phyloP scores from a whole-genome alignment of 768 basidiomycete species.

The Suillus variegatus region DNA sequence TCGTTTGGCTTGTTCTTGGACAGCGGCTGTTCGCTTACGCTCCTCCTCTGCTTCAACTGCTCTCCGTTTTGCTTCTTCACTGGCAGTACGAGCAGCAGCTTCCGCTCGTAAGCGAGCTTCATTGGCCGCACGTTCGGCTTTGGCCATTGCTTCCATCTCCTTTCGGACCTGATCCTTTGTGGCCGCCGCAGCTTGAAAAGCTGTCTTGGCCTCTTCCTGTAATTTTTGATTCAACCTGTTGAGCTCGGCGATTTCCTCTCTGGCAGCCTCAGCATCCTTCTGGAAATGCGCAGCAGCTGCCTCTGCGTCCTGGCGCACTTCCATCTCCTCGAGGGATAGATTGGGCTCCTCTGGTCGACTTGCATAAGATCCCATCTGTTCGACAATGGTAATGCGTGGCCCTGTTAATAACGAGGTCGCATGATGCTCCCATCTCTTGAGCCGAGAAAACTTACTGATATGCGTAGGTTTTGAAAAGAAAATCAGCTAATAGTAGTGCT shows the following conservation, averaged over 20 bases:
- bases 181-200: background rate
- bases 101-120: slow-evolving; percentile 11
- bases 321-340: slow-evolving; percentile 3
- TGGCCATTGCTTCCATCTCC: background rate
- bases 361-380: too few species aligned
- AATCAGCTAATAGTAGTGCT: too few species aligned
- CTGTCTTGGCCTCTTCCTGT: background rate
- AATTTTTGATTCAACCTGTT: background rate
- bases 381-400: background rate
- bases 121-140: slow-evolving; percentile 2
- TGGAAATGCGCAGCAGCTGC: background rate
- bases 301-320: slow-evolving; percentile 6
- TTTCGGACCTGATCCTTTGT: background rate
- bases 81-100: too few species aligned
- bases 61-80: background rate
- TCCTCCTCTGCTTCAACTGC: slow-evolving; percentile 10
- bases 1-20: slow-evolving; percentile 15
- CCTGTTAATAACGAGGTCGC: background rate
- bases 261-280: background rate
- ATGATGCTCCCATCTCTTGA: background rate
- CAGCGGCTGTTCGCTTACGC: slow-evolving; percentile 6
- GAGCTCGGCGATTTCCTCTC: too few species aligned
- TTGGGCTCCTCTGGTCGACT: background rate
- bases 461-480: too few species aligned
- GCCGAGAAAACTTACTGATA: background rate